Percentiles rank a stretch among this genome's conserved stretches.
Evolutionary conservation across 305 asterid species (phyloP).

Genomic region (Solanum hybrid): DNA sequence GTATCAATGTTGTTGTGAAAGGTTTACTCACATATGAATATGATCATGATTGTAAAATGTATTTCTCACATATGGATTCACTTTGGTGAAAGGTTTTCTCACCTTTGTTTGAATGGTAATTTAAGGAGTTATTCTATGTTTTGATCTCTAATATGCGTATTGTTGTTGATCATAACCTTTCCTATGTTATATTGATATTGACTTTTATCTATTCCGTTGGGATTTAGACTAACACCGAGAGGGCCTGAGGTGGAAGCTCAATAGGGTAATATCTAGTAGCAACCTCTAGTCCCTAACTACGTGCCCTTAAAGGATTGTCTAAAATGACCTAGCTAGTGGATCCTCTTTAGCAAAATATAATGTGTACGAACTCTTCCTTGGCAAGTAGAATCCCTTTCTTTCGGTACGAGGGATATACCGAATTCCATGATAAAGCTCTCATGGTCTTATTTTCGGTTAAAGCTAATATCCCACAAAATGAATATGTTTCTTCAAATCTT

Average conservation of each 20-base stretch:
- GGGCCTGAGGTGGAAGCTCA: no score
- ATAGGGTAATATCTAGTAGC: no score
- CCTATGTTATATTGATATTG: no score
- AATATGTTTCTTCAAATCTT: neutral
- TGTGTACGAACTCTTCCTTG: no score
- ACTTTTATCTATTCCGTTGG: no score
- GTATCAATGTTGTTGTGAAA: neutral
- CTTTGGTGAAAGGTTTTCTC: neutral
- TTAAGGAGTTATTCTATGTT: neutral
- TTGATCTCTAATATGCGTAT: neutral
- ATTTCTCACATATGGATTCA: neutral
- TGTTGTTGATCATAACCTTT: no score
- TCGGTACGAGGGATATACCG: neutral
- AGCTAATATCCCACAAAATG: neutral
- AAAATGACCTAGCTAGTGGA: no score
- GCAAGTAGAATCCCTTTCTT: neutral
- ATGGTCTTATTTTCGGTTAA: neutral
- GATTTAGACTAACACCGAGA: no score
- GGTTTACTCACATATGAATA: neutral
- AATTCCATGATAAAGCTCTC: neutral
- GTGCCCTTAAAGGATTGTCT: no score
- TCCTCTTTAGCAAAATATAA: no score
- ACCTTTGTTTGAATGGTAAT: neutral
- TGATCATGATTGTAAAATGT: neutral
- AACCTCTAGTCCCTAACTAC: no score